phyloP scores from a whole-genome alignment of 2,329 filamentous ascomycete genomes.

The Diaporthe ampelina region DNA sequence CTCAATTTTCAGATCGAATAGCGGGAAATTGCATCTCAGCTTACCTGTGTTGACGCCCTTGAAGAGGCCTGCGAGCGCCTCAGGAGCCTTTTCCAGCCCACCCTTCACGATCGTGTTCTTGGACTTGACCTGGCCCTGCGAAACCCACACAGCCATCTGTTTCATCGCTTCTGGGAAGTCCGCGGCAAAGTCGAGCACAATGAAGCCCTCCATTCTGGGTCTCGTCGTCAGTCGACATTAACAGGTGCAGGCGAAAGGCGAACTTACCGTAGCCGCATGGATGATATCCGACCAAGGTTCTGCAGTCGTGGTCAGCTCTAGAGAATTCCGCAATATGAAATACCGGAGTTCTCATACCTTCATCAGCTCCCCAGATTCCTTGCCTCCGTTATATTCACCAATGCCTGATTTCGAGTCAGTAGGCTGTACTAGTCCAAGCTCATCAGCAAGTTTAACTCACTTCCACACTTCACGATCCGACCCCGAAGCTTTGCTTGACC shows the following conservation, averaged over 20 bases:
- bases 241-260: conserved; percentile 68
- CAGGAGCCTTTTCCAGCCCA: conserved; percentile 74
- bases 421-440: conserved; percentile 56
- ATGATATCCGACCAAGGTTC: conserved; percentile 37
- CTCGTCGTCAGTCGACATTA: background rate
- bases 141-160: conserved; percentile 77
- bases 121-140: conserved; percentile 78
- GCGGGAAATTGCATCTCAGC: background rate
- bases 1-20: too few species aligned
- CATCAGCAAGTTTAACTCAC: conserved; percentile 64
- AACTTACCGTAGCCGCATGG: conserved; percentile 44
- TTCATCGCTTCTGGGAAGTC: conserved; percentile 70
- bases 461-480: conserved; percentile 81
- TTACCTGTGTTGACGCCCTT: conserved; percentile 77
- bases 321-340: conserved; percentile 43
- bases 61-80: conserved; percentile 75
- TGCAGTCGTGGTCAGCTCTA: conserved; percentile 49
- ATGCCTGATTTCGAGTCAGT: conserved; percentile 24
- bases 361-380: conserved; percentile 20
- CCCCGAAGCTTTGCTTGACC: conserved; percentile 72
- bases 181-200: conserved; percentile 76
- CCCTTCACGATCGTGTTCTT: conserved; percentile 80
- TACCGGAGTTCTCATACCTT: background rate
- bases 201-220: conserved; percentile 75
- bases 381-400: conserved; percentile 36